phyloP scores from a whole-genome alignment of 1,284 basidiomycete species.

The Mycena citricolor region DNA sequence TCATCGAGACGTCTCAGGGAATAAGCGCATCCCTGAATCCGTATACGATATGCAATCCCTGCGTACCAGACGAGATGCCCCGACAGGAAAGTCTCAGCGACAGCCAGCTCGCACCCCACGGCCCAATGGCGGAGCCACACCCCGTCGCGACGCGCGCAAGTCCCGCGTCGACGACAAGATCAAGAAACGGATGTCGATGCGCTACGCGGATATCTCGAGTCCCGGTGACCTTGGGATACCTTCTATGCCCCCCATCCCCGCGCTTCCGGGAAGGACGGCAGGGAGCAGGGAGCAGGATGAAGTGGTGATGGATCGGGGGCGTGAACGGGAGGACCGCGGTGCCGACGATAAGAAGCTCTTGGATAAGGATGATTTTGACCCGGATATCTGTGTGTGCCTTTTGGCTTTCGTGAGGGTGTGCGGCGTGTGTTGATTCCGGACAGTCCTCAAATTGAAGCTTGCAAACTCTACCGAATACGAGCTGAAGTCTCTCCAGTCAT shows the following conservation, averaged over 20 bases:
- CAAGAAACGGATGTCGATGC: conserved; percentile 89
- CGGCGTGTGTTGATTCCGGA: conserved; percentile 7
- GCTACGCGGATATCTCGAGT: conserved; percentile 80
- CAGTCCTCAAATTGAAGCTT: conserved; percentile 73
- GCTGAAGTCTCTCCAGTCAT: conserved; percentile 70
- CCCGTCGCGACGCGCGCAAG: conserved; percentile 49
- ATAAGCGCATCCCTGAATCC: no score
- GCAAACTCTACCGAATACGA: conserved; percentile 82
- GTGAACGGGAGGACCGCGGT: conserved; percentile 48
- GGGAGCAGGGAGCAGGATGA: conserved; percentile 49
- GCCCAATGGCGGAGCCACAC: conserved; percentile 28
- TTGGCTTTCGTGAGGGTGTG: neutral
- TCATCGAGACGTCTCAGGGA: no score
- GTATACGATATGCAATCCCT: conserved; percentile 76
- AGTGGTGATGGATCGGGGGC: conserved; percentile 40
- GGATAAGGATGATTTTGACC: conserved; percentile 76
- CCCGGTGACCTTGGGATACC: conserved; percentile 47
- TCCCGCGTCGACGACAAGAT: conserved; percentile 89
- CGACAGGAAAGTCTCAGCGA: conserved; percentile 44
- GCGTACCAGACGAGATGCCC: conserved; percentile 42
- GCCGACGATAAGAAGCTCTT: conserved; percentile 65
- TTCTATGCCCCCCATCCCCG: conserved; percentile 38
- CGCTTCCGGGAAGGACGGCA: conserved; percentile 52
- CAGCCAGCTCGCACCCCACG: conserved; percentile 42
- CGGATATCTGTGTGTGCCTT: conserved; percentile 69